phyloP scores from a whole-genome alignment of 2,329 filamentous ascomycete genomes.

The Pseudogymnoascus sp. region DNA sequence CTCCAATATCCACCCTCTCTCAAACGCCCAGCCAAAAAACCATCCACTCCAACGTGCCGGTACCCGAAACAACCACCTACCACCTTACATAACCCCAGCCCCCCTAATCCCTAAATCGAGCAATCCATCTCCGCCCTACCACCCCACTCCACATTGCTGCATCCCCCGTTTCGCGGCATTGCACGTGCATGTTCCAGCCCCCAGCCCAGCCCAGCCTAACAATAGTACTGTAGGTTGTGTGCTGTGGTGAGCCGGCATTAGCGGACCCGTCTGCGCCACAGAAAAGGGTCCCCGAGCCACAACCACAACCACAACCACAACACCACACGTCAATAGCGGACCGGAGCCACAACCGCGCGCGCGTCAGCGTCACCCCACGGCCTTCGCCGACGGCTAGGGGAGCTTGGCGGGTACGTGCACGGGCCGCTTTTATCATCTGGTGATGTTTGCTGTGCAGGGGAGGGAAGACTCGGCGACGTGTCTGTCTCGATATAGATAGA shows the following conservation, averaged over 20 bases:
- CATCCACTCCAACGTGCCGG: too few relatives aligned
- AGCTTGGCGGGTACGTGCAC: not conserved
- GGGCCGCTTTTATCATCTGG: not conserved
- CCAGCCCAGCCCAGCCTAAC: not conserved
- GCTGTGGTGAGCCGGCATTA: not conserved
- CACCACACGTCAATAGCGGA: not conserved
- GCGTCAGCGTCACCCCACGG: too few relatives aligned
- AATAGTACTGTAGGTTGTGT: too few relatives aligned
- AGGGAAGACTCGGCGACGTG: not conserved
- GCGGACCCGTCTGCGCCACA: not conserved
- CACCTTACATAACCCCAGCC: not conserved
- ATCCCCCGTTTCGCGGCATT: not conserved
- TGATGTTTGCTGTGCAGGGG: not conserved
- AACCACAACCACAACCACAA: too few relatives aligned
- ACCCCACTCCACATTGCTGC: not conserved
- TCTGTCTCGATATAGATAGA: not conserved
- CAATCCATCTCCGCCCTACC: constrained; percentile 1
- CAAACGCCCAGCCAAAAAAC: not conserved
- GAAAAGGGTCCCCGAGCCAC: too few relatives aligned
- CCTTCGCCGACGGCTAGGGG: not conserved
- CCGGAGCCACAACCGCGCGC: not conserved
- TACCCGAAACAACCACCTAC: constrained; percentile 1
- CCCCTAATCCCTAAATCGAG: not conserved
- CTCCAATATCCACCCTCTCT: not conserved
- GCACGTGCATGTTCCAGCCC: not conserved